Conservation (phyloP, 352 stramenopile species). For the Pythium volutum region DNA sequence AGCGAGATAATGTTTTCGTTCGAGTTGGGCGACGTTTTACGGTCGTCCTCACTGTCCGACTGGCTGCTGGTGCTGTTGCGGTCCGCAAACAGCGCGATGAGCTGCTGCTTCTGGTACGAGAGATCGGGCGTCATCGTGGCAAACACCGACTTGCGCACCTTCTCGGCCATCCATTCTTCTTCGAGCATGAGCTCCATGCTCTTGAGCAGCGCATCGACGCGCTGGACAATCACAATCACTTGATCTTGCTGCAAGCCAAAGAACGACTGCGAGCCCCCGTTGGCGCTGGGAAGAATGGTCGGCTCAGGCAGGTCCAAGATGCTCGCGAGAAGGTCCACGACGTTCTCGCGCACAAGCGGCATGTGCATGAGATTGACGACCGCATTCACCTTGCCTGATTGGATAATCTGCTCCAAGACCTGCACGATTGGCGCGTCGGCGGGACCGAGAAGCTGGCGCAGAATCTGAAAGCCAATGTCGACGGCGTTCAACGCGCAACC, state of each 20-base stretch:
- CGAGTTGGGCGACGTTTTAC: slow-evolving; percentile 52
- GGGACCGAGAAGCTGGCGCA: slow-evolving; percentile 72
- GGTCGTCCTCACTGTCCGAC: slow-evolving; percentile 23
- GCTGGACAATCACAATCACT: slow-evolving; percentile 71
- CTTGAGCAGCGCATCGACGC: slow-evolving; percentile 74
- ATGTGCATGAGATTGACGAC: slow-evolving; percentile 75
- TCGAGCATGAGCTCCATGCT: slow-evolving; percentile 84
- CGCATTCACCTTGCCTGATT: slow-evolving; percentile 40
- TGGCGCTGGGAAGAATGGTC: slow-evolving; percentile 45
- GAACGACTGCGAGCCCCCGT: slow-evolving; percentile 29
- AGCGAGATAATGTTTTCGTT: slow-evolving; percentile 81
- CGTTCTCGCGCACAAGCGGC: slow-evolving; percentile 73
- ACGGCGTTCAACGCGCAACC: slow-evolving; percentile 76
- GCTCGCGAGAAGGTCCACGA: slow-evolving; percentile 80
- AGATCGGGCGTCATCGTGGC: slow-evolving; percentile 75
- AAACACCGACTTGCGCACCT: slow-evolving; percentile 75
- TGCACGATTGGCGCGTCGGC: slow-evolving; percentile 58
- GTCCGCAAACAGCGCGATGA: slow-evolving; percentile 74
- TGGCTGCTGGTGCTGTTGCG: slow-evolving; percentile 54
- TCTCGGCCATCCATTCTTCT: slow-evolving; percentile 85
- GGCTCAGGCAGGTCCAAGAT: slow-evolving; percentile 83
- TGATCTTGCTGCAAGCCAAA: slow-evolving; percentile 74
- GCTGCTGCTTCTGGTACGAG: slow-evolving; percentile 73
- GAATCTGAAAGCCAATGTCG: slow-evolving; percentile 79
- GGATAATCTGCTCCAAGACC: slow-evolving; percentile 69